Base-by-base conservation (phyloP, 257 asterid genomes). In the Echites panduratus region DNA sequence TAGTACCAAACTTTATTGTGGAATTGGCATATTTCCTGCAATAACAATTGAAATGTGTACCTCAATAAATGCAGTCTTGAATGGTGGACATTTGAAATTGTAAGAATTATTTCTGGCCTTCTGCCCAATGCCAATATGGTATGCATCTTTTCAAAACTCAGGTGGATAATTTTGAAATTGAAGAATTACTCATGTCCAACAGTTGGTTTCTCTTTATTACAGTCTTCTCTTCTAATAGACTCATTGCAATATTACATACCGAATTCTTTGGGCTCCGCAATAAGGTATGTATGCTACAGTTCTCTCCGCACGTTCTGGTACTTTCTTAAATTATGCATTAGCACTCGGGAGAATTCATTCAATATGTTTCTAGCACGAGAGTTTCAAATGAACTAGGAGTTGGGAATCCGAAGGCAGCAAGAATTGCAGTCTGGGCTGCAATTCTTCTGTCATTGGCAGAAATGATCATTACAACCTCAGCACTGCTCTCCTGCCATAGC, bases 251-350 rank as follows among this genome's bases (percentile, higher is more conserved):
- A 80, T 47, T 82, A 71, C 79, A 81, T 86, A 47, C 91, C 91
- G 11, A 83, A 77, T 80, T 85, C 87, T 19, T 78, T 84, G 43
- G 88, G 89, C 44, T 84, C 88, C 75, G 89, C 89, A 48, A 91
- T 89, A 70, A 88, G 95, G 95, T 88, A 54, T 20, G 11, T 88
- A 20, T 1, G 29, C 61, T 54, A 9, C 58, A 17, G 24, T 14
- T 52, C 58, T 52, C 58, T 52, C 58, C 3, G 26, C 26, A 17
- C 6, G 24, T 52, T 49, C 54, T 16, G 20, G 0, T 52, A 52
- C 61, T 54, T 54, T 52, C 61, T 54, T 27, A 19, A 54, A 54
- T 54, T 19, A 53, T 19, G 2, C 59, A 53, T 20, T 52, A n/a
- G 27, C 61, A 54, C 61, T 7, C 13, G n/a, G 29, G 29, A 54